Conservation (phyloP, 23 red algal species). For the Porphyridium purpureum region DNA sequence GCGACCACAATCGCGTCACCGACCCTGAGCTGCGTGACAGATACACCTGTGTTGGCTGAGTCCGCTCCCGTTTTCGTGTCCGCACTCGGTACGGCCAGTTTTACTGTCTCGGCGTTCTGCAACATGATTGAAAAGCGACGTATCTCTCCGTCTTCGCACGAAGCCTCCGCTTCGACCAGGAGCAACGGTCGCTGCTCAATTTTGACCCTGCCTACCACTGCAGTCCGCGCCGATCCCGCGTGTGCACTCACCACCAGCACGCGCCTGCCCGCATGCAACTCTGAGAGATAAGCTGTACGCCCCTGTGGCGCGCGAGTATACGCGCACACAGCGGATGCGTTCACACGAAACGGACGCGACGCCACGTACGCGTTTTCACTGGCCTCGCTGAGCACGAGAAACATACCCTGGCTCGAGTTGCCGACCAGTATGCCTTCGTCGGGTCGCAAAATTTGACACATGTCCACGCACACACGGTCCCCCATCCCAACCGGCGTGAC, state of each 20-base stretch:
- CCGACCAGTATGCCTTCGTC: conserved; percentile 52
- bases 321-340: conserved; percentile 42
- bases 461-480: conserved; percentile 62
- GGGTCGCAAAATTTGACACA: conserved; percentile 21
- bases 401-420: conserved; percentile 25
- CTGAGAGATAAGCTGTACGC: conserved; percentile 32
- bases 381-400: conserved; percentile 38
- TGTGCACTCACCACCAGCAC: conserved; percentile 22
- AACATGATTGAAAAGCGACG: conserved; percentile 18
- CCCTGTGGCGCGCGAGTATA: conserved; percentile 36
- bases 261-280: conserved; percentile 27
- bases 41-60: conserved; percentile 3
- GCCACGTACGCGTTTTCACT: conserved; percentile 23
- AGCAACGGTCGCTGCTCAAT: conserved; percentile 44
- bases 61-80: neutral
- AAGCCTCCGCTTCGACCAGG: conserved; percentile 12
- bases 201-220: conserved; percentile 40
- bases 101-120: conserved; percentile 61
- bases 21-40: conserved; percentile 1
- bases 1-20: conserved; percentile 22
- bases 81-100: conserved; percentile 11
- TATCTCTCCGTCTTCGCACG: conserved; percentile 6
- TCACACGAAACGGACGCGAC: conserved; percentile 57
- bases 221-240: conserved; percentile 19
- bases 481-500: conserved; percentile 18